phyloP scores from a whole-genome alignment of 495 filamentous ascomycete species.

The Pseudoneurospora amorphoporcata region DNA sequence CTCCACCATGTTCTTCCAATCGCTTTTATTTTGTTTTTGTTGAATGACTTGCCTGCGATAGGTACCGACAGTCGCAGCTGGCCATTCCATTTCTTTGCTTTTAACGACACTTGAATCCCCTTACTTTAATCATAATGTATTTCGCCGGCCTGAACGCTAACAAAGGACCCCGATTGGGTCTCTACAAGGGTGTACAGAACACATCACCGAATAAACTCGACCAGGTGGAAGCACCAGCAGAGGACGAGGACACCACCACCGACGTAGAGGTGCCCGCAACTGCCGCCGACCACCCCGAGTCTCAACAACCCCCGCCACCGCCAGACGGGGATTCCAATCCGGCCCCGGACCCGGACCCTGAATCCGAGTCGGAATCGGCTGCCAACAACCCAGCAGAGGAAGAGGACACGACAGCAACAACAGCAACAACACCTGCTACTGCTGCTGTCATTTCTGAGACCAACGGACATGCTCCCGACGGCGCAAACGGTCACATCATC shows the following conservation, averaged over 20 bases:
- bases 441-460: background rate
- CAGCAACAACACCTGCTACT: background rate
- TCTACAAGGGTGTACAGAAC: background rate
- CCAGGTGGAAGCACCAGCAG: background rate
- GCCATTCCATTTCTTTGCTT: background rate
- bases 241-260: background rate
- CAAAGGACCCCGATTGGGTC: background rate
- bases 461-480: constrained; percentile 21
- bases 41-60: background rate
- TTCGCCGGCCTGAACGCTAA: background rate
- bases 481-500: constrained; percentile 16
- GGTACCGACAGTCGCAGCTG: background rate
- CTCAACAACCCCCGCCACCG: background rate
- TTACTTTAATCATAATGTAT: background rate
- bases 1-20: background rate
- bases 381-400: background rate
- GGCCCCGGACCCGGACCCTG: background rate
- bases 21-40: background rate
- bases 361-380: background rate
- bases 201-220: background rate
- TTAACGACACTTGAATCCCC: background rate
- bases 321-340: background rate
- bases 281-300: background rate
- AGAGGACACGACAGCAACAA: constrained; percentile 4
- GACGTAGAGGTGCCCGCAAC: background rate